A percentile compares a stretch with the other conserved stretches of the same genome.
phyloP scores from a whole-genome alignment of 805 yeast genomes.

The Ogataea naganishii region DNA sequence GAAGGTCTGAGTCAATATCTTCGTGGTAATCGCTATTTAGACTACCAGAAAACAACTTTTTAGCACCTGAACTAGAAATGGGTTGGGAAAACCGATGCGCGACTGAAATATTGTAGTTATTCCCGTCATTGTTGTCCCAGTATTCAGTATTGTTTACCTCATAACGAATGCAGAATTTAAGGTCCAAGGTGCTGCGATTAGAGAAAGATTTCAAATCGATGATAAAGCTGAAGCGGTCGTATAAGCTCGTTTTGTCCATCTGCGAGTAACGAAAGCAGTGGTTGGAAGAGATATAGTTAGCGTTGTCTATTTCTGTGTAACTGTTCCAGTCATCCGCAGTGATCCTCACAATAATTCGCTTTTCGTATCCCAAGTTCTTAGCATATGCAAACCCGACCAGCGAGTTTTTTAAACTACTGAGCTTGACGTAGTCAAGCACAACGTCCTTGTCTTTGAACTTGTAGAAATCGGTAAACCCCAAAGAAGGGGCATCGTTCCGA shows the following conservation, averaged over 20 bases:
- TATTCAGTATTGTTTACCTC: conserved; percentile 21
- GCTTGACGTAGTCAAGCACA: conserved; percentile 26
- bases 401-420: conserved; percentile 32
- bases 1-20: no score
- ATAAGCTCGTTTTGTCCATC: conserved; percentile 17
- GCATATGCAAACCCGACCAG: conserved; percentile 32
- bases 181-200: conserved; percentile 16
- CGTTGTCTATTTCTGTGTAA: conserved; percentile 21
- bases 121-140: conserved; percentile 32
- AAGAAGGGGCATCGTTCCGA: conserved; percentile 22
- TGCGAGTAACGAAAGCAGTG: conserved; percentile 31
- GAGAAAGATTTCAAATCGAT: conserved; percentile 30
- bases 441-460: conserved; percentile 22
- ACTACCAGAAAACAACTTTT: conserved; percentile 3
- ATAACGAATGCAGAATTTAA: conserved; percentile 32
- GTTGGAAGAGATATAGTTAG: conserved; percentile 27
- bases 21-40: no score
- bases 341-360: conserved; percentile 34
- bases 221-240: conserved; percentile 40
- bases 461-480: conserved; percentile 18
- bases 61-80: not conserved
- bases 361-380: conserved; percentile 28
- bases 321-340: conserved; percentile 41
- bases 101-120: conserved; percentile 27
- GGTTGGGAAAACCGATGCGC: not conserved